phyloP scores from a whole-genome alignment of 2,329 filamentous ascomycete species.

The Claviceps fusiformis region DNA sequence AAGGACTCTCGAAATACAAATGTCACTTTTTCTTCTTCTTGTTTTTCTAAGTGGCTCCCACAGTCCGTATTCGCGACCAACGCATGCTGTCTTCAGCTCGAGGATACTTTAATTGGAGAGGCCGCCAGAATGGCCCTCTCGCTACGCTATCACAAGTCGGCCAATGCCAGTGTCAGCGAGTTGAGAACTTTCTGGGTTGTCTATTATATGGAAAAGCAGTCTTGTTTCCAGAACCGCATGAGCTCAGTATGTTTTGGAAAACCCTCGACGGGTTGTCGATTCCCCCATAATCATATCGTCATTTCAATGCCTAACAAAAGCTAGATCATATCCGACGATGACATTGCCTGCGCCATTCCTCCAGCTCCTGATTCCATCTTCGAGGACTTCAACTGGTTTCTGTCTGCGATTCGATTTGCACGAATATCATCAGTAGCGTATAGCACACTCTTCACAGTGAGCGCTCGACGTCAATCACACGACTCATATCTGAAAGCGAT shows the following conservation, averaged over 20 bases:
- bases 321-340: slow-evolving; percentile 21
- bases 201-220: slow-evolving; percentile 24
- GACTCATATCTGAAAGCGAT: slow-evolving; percentile 10
- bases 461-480: slow-evolving; percentile 13
- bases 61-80: slow-evolving; percentile 24
- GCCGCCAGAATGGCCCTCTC: slow-evolving; percentile 20
- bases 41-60: neutral
- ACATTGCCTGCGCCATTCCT: slow-evolving; percentile 23
- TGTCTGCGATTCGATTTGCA: slow-evolving; percentile 16
- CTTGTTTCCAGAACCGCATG: slow-evolving; percentile 16
- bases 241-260: slow-evolving; percentile 16
- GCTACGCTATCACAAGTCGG: slow-evolving; percentile 17
- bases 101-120: slow-evolving; percentile 18
- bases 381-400: slow-evolving; percentile 22
- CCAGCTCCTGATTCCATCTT: slow-evolving; percentile 17
- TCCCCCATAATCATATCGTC: neutral
- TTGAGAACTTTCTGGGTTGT: slow-evolving; percentile 25
- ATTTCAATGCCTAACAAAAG: neutral
- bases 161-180: slow-evolving; percentile 6
- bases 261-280: neutral
- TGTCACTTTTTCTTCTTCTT: too few species aligned
- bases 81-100: slow-evolving; percentile 20
- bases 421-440: slow-evolving; percentile 21
- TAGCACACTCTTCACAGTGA: slow-evolving; percentile 21
- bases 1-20: neutral